Evolutionary conservation across 2,329 filamentous ascomycete genomes (phyloP), one percentile per base, ranked within the genome.

Genomic region (Diaporthe caulivora): DNA sequence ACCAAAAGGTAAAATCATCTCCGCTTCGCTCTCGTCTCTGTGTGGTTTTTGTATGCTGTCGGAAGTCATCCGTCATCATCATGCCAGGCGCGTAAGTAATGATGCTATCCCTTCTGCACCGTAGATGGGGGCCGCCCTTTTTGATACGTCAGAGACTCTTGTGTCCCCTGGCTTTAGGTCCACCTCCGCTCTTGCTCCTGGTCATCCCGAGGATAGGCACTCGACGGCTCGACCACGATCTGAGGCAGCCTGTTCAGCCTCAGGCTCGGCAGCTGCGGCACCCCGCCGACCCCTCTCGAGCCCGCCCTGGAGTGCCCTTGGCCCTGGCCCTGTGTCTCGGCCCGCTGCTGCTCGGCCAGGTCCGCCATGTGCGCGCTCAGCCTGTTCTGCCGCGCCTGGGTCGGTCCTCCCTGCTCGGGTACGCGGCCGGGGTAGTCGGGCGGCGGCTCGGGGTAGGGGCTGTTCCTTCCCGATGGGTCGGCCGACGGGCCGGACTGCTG

Each of bases 191-290:
- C 53, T 29, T 71, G 24, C 9, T 67, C 54, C 31, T 74, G 65
- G 29, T 71, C 58, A 11, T 79, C 77, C 24, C 76, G 58, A 21
- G 83, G 81, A 65, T 78, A 78, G 7, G 83, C 83, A 53, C 83
- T 85, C 31, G 85, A 87, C n/a, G 87, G 87, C 77, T 91, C 87
- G 62, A 91, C 87, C 34, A 91, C 86, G 78, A 92, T 92, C 76
- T 87, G 86, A 3, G 90, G 90, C 34, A 92, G 80, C 37, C 79
- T 79, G 24, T 80, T 78, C 42, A 91, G 82, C 62, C 85, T 84
- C 76, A 91, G 77, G 76, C 86, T 90, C 2, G 89, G 89, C 62
- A 91, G 80, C 75, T 86, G 87, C 0, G 87, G 87, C 9, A 81
- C 77, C 1, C 82, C 83, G 24, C 83, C 83, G 6, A 83, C 81